Base-by-base conservation (phyloP, 2,329 filamentous ascomycete species). In the Colletotrichum simmondsii region DNA sequence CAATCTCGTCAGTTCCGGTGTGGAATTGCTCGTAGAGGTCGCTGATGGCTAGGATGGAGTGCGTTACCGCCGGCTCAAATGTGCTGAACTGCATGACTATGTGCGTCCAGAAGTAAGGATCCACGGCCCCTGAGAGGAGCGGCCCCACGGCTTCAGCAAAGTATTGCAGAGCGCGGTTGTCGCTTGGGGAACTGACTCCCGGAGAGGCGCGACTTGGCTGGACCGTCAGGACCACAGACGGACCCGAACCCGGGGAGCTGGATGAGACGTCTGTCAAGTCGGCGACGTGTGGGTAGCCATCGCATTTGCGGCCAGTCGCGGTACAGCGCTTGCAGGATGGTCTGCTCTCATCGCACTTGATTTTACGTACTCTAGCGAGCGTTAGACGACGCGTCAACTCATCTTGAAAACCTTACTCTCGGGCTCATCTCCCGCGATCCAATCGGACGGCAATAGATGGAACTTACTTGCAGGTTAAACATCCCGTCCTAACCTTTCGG, bases 341-440 rank as follows among this genome's bases (percentile, higher is more conserved):
- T 67, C 87, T 88, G n/a, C 79, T 80, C 78, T 90, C 88, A 74
- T 89, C 88, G 77, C 88, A 91, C 78, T 90, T 90, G 65, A 90
- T 85, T 71, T 88, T 87, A 63, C 88, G 86, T 58, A 88, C 84
- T 79, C 87, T 89, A 66, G 26, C 2, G 19, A 59, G 19, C 7
- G 52, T 73, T 37, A 53, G 32, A 8, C 30, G 35, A 30, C 30
- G 24, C 49, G 32, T 24, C 30, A 37, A 26, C 35, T 22, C 14
- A 22, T n/a, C 19, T 11, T 37, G 19, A 16, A 30, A n/a, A 49
- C 30, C 32, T 26, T 16, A 19, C 24, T 37, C 10, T 54, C 28
- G 49, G 46, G 30, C 24, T 53, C 46, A 30, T 24, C 19, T 19
- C 61, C 42, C 42, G n/a, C 30, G 5, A 12, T n/a, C 46, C 46